Percentiles rank a stretch among this genome's conserved stretches.
phyloP scores from a whole-genome alignment of 495 filamentous ascomycete genomes.

The Evernia prunastri region DNA sequence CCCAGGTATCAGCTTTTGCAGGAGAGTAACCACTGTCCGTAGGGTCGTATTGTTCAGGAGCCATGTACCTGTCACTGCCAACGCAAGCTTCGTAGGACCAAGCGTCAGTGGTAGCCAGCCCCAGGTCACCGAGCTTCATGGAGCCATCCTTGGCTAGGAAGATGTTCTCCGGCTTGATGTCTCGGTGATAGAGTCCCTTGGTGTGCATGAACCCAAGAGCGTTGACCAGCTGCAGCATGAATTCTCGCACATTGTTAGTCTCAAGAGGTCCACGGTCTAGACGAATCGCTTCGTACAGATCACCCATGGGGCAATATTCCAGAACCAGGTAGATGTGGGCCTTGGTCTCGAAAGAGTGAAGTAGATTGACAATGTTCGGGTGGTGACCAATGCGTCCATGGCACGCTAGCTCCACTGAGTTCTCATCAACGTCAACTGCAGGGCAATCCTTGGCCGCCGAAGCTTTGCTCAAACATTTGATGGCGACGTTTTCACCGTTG shows the following conservation, averaged over 20 bases:
- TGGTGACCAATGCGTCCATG: slow-evolving; percentile 73
- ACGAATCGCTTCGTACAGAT: slow-evolving; percentile 95
- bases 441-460: slow-evolving; percentile 48
- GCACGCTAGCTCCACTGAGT: slow-evolving; percentile 79
- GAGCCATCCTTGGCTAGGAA: slow-evolving; percentile 79
- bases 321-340: slow-evolving; percentile 86
- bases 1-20: slow-evolving; percentile 92
- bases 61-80: slow-evolving; percentile 98
- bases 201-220: slow-evolving; percentile 86
- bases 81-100: slow-evolving; percentile 90
- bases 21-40: slow-evolving; percentile 81
- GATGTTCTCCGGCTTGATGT: slow-evolving; percentile 99
- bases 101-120: slow-evolving; percentile 74
- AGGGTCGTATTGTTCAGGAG: slow-evolving; percentile 93
- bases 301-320: slow-evolving; percentile 93
- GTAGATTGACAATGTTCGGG: slow-evolving; percentile 87
- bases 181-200: slow-evolving; percentile 89
- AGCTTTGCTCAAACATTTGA: slow-evolving; percentile 86
- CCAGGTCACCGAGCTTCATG: slow-evolving; percentile 96
- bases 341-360: slow-evolving; percentile 87
- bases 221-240: slow-evolving; percentile 91
- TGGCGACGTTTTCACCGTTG: slow-evolving; percentile 73
- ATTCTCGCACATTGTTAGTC: slow-evolving; percentile 91
- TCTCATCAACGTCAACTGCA: slow-evolving; percentile 60
- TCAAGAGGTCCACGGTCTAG: slow-evolving; percentile 78